These are phyloP conservation scores for Coemansia sp. DNA, from an alignment of 192 early-diverging fungal species.

Conservation along the genomic window DNA sequence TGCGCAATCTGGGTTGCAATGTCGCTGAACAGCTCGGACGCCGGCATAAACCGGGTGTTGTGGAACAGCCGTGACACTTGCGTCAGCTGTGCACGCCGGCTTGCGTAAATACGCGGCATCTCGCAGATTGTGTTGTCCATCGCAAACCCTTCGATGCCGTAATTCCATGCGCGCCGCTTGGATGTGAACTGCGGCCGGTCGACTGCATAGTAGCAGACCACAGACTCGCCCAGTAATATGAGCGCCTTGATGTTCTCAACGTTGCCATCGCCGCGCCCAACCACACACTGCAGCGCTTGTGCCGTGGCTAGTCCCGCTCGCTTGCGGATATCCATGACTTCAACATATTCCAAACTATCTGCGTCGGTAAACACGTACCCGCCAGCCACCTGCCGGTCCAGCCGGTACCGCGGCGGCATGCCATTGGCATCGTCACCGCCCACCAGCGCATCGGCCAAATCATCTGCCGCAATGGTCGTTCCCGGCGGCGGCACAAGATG, in stretches of 20 bases:
- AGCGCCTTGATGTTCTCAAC: constrained; percentile 71
- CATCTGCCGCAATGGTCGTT: constrained; percentile 5
- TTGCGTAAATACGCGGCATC: constrained; percentile 40
- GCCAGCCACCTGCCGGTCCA: constrained; percentile 51
- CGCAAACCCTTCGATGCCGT: constrained; percentile 37
- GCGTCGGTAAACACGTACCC: constrained; percentile 71
- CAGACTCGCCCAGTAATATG: constrained; percentile 54
- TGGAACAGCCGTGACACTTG: constrained; percentile 42
- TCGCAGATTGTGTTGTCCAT: constrained; percentile 21
- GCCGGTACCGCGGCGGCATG: constrained; percentile 32
- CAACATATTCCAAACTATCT: constrained; percentile 51
- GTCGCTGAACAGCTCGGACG: constrained; percentile 13
- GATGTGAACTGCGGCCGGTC: constrained; percentile 17
- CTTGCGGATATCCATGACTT: constrained; percentile 55
- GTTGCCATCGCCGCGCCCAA: constrained; percentile 64
- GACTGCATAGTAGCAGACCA: constrained; percentile 36
- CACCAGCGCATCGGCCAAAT: constrained; percentile 18
- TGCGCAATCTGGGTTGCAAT: constrained; percentile 26
- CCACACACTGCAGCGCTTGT: constrained; percentile 50
- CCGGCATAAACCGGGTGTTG: constrained; percentile 38
- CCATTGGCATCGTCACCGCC: constrained; percentile 21
- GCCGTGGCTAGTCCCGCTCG: constrained; percentile 57
- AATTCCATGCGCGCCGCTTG: constrained; percentile 25
- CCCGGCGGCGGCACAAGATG: constrained; percentile 30
- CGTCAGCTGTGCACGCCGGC: constrained; percentile 13